A percentile compares a stretch with the other conserved stretches of the same genome.
Evolutionary conservation across 257 asterid genomes (phyloP).

Genomic region (Solanum chilense): DNA sequence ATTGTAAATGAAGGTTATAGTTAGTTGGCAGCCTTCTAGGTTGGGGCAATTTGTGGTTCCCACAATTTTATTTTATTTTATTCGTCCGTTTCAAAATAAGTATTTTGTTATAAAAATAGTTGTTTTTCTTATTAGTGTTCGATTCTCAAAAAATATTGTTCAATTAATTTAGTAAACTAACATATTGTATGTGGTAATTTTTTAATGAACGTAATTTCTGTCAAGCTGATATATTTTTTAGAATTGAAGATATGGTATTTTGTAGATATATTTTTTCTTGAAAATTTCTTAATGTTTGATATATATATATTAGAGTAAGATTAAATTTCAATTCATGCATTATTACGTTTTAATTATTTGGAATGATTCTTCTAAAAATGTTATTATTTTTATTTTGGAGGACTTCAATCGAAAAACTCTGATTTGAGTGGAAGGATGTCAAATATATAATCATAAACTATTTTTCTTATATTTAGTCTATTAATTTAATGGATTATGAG

Average conservation of each 20-base stretch:
- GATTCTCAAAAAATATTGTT: not conserved
- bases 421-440: too few relatives aligned
- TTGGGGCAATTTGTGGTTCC: not conserved
- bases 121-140: too few relatives aligned
- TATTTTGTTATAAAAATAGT: fast-evolving
- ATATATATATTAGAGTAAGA: too few relatives aligned
- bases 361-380: fast-evolving
- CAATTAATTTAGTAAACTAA: too few relatives aligned
- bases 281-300: too few relatives aligned
- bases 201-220: not conserved
- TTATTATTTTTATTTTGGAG: too few relatives aligned
- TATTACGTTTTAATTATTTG: not conserved
- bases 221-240: too few relatives aligned
- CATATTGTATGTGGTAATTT: too few relatives aligned
- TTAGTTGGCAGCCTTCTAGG: not conserved
- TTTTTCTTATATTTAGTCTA: not conserved
- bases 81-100: fast-evolving
- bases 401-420: not conserved
- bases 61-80: not conserved
- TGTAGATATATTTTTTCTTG: too few relatives aligned
- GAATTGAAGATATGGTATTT: too few relatives aligned
- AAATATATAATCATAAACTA: too few relatives aligned
- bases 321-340: fast-evolving
- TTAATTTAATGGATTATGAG: not conserved
- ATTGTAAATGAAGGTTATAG: not conserved